Conservation (phyloP, 1,284 basidiomycete species). For the Mycena citricolor region DNA sequence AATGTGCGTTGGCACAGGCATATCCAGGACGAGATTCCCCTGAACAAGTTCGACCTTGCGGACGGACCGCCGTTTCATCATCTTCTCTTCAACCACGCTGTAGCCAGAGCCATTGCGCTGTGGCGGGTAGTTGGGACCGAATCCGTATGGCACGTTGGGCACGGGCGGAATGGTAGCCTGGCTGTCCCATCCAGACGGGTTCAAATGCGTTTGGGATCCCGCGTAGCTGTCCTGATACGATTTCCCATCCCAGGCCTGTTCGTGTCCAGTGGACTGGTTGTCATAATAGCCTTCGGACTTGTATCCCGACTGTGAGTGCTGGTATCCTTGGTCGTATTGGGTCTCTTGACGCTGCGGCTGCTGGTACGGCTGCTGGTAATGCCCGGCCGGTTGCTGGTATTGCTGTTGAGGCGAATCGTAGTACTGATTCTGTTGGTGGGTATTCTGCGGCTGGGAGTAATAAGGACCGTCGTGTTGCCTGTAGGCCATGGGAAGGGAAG, state of each 20-base stretch:
- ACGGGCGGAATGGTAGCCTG: conserved; percentile 53
- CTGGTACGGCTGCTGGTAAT: conserved; percentile 13
- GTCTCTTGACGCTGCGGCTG: conserved; percentile 22
- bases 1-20: conserved; percentile 76
- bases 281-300: conserved; percentile 26
- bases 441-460: conserved; percentile 31
- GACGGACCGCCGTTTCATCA: conserved; percentile 74
- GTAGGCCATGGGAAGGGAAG: conserved; percentile 51
- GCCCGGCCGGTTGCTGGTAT: conserved; percentile 15
- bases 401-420: conserved; percentile 30
- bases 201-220: conserved; percentile 71
- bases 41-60: conserved; percentile 80
- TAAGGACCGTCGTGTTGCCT: conserved; percentile 53
- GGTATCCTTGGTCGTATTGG: conserved; percentile 6
- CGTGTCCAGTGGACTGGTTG: conserved; percentile 45
- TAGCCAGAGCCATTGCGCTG: conserved; percentile 61
- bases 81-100: conserved; percentile 67
- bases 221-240: conserved; percentile 62
- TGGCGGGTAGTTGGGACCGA: conserved; percentile 55
- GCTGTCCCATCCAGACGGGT: conserved; percentile 61
- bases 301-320: conserved; percentile 19
- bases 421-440: conserved; percentile 29
- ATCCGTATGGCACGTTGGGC: conserved; percentile 49
- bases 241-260: conserved; percentile 60
- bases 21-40: conserved; percentile 82